Base-by-base conservation (phyloP, 176 grass and related monocot species). In the Paspalum notatum region DNA sequence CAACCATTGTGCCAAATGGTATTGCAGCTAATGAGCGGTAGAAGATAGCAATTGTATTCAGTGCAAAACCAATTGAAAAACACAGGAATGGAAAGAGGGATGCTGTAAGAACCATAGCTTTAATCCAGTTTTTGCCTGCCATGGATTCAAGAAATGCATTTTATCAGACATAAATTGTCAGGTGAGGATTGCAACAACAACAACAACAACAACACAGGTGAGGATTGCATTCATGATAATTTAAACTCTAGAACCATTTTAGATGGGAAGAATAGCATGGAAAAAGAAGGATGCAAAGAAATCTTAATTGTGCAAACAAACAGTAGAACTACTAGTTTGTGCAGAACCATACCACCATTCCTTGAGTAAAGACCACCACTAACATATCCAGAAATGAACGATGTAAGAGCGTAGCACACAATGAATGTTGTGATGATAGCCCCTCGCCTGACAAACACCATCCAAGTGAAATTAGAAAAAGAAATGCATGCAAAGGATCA, bases 341-440 rank as follows among this genome's bases (percentile, higher is more conserved):
- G 68, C 54, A 74, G 66, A 55, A 85, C 69, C 82, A 63, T 94
- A 98, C 96, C 96, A 9, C 96, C 88, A 86, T 88, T 98, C 80
- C 88, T 90, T 0, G 92, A 98, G 74, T 95, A 95, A 74, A 98
- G 86, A 50, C 92, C 92, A 68, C 90, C 96, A 82, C 96, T 98
- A 65, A 98, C 90, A 77, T 98, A 98, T 83, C 95, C 92, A 55
- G 95, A 98, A 89, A 95, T 95, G 78, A 98, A 95, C 24, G 92
- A 98, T 17, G 95, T 98, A 79, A 98, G 95, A 40, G 92, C 95
- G 85, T 98, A 98, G 84, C 95, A 98, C 81, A 98, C 92, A 72
- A 98, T 98, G 85, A 98, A 98, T 22, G 95, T 98, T 70, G 95
- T 98, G 52, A 92, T 90, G 75, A 98, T 95, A 62, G 92, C 82